A percentile compares a stretch with the other conserved stretches of the same genome.
Evolutionary conservation across 2,329 filamentous ascomycete species (phyloP).

Genomic region (Phyllosticta citrichinensis): DNA sequence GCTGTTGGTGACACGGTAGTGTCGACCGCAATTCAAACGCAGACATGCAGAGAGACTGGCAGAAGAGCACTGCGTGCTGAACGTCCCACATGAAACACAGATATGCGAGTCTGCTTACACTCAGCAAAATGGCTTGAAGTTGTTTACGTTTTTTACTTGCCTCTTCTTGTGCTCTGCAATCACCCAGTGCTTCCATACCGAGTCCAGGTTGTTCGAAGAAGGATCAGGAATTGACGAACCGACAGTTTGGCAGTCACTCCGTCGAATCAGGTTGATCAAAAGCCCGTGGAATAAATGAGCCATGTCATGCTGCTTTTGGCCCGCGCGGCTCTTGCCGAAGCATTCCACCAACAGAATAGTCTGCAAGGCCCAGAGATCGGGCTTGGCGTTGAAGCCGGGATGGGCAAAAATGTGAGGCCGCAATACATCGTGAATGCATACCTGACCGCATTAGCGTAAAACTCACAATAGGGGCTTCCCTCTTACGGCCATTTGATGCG

Average conservation of each 20-base stretch:
- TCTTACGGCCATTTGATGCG: constrained; percentile 46
- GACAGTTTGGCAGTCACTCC: constrained; percentile 42
- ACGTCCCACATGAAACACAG: constrained; percentile 59
- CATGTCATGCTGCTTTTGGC: constrained; percentile 54
- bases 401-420: constrained; percentile 51
- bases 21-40: constrained; percentile 51
- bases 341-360: constrained; percentile 54
- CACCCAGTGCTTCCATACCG: constrained; percentile 44
- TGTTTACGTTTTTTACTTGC: constrained; percentile 16
- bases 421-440: constrained; percentile 52
- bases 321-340: constrained; percentile 53
- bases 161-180: constrained; percentile 50
- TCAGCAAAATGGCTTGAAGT: neutral
- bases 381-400: constrained; percentile 46
- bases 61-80: constrained; percentile 54
- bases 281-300: constrained; percentile 50
- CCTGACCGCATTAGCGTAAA: constrained; percentile 16
- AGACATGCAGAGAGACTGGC: constrained; percentile 57
- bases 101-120: constrained; percentile 36
- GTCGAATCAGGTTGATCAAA: constrained; percentile 44
- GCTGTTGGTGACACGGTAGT: constrained; percentile 43
- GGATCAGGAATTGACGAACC: constrained; percentile 27
- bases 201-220: constrained; percentile 31
- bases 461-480: neutral
- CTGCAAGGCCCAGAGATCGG: constrained; percentile 51